Conservation (phyloP, 306 rosid species). For the Prunus dulcis region DNA sequence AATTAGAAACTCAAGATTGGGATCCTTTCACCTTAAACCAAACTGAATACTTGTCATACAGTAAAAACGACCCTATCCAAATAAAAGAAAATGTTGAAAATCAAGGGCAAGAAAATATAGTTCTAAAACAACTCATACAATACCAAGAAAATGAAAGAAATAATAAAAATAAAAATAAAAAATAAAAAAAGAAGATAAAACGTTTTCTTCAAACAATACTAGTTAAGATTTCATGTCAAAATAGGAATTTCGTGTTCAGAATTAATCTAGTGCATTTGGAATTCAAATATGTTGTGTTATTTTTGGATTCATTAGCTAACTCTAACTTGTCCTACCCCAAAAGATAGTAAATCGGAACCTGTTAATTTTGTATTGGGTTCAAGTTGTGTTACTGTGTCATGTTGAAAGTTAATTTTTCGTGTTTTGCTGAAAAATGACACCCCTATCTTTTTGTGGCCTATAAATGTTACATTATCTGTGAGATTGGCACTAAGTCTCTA, state of each 20-base stretch:
- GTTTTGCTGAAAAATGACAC: neutral
- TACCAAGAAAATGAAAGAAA: too few species aligned
- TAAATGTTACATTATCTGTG: neutral
- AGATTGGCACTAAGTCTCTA: neutral
- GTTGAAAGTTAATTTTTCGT: neutral
- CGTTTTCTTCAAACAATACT: neutral
- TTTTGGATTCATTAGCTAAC: neutral
- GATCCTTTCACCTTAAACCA: neutral
- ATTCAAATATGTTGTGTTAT: neutral
- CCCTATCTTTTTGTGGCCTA: neutral
- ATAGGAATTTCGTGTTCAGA: neutral
- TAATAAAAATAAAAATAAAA: too few species aligned
- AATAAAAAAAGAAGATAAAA: neutral
- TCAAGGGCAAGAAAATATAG: neutral
- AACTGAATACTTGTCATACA: neutral
- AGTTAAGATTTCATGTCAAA: neutral
- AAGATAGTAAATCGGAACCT: neutral
- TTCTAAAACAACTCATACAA: neutral
- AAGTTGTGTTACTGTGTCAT: neutral
- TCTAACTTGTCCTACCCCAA: neutral
- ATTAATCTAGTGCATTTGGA: neutral
- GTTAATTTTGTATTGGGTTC: neutral
- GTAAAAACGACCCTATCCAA: neutral
- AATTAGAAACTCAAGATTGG: neutral
- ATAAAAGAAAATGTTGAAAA: neutral